A percentile compares a stretch with the other conserved stretches of the same genome.
Conservation (phyloP, 208 protist species). For the Trypanosoma melophagium region DNA sequence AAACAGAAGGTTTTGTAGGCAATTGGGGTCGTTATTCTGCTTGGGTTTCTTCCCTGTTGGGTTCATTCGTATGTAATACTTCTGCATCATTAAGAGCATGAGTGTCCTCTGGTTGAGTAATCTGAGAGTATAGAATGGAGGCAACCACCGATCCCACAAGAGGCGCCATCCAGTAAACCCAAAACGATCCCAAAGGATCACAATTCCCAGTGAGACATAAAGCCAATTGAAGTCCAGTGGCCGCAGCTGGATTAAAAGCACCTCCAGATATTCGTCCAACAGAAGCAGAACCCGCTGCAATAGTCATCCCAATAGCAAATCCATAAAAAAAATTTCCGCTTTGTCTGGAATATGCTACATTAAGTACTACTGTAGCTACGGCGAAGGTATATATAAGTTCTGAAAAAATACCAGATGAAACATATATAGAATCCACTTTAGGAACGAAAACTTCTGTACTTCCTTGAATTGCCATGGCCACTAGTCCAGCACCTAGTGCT, state of each 20-base stretch:
- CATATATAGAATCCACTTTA: constrained; percentile 46
- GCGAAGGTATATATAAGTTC: constrained; percentile 87
- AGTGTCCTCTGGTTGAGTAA: constrained; percentile 51
- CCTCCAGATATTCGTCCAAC: constrained; percentile 72
- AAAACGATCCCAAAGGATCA: constrained; percentile 62
- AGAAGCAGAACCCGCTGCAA: constrained; percentile 60
- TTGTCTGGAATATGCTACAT: constrained; percentile 72
- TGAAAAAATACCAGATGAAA: constrained; percentile 71
- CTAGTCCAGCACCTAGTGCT: constrained; percentile 58
- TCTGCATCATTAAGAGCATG: constrained; percentile 14
- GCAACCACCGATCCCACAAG: constrained; percentile 60
- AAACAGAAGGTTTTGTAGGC: too few species aligned
- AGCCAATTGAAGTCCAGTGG: constrained; percentile 77
- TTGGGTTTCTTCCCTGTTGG: background rate
- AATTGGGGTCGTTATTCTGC: background rate
- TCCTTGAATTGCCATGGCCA: constrained; percentile 75
- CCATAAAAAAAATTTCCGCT: constrained; percentile 79
- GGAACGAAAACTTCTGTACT: constrained; percentile 74
- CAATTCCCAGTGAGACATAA: constrained; percentile 72
- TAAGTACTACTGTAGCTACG: constrained; percentile 69
- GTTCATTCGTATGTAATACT: constrained; percentile 38
- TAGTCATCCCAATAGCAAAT: constrained; percentile 81
- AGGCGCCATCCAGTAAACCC: constrained; percentile 85
- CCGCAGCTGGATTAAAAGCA: constrained; percentile 82
- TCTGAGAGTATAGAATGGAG: constrained; percentile 66